These are phyloP conservation scores for Chrysanthemum makinoi DNA, from an alignment of 129 eudicot species.

Conservation along the genomic window DNA sequence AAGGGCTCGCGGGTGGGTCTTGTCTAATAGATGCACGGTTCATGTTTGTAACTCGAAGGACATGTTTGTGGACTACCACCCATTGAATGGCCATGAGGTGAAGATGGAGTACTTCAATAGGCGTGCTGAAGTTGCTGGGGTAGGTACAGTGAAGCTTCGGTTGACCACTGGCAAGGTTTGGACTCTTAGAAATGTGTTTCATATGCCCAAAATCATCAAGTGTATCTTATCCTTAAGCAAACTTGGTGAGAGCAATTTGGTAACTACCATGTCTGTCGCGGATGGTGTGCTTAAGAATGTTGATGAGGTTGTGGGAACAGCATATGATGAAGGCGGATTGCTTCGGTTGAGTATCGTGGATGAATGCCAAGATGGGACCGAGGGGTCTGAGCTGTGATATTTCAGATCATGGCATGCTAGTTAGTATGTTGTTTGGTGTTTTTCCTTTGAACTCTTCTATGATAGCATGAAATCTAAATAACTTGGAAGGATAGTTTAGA, in stretches of 20 bases:
- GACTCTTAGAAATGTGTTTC: not conserved
- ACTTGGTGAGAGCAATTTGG: not conserved
- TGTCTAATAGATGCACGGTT: not conserved
- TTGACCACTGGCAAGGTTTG: not conserved
- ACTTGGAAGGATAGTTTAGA: no score
- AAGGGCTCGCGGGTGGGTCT: not conserved
- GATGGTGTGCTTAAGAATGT: not conserved
- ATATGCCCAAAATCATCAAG: not conserved
- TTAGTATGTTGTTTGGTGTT: no score
- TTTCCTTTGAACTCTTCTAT: no score
- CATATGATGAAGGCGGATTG: not conserved
- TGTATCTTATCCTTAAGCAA: not conserved
- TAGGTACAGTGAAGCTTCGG: not conserved
- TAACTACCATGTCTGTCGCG: not conserved
- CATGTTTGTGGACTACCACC: not conserved
- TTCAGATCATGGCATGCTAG: no score
- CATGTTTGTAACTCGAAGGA: not conserved
- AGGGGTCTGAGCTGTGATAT: no score
- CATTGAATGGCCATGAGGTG: not conserved
- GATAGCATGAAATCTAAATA: no score
- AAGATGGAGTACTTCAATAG: not conserved
- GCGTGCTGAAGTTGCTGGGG: not conserved
- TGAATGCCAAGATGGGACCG: no score
- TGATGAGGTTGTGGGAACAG: not conserved
- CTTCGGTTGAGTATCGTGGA: not conserved